Evolutionary conservation across 179 eudicot species (phyloP), one percentile per base, ranked within the genome.

Genomic region (Sideroxylon spinosum): DNA sequence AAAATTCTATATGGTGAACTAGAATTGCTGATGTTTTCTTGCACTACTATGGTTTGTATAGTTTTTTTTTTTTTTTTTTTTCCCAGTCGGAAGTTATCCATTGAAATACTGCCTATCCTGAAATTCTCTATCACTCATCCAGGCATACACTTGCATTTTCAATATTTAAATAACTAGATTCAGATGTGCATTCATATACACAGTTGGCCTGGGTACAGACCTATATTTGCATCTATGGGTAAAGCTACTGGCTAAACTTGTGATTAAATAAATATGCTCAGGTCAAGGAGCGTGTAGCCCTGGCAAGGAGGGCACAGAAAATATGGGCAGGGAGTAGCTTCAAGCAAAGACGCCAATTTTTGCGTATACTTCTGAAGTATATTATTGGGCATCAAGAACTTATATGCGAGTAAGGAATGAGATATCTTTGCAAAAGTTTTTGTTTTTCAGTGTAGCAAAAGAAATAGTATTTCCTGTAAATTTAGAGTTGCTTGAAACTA

Each of bases 351-450:
- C 89, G 99, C 32, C 94, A 90, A 81, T 95, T 95, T 84, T 81
- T 95, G 78, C 93, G 98, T 70, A 90, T 95, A 81, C 98, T 95
- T 78, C 87, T 95, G 72, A 95, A 95, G 83, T 95, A 92, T 65
- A 95, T 95, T 72, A 91, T 95, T 84, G 99, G 93, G 78, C 95
- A 95, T 81, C 99, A 95, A 81, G 92, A 90, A 57, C 96, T 95
- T 70, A 95, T 95, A 86, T 95, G 99, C 97, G 97, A 93, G 99
- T 95, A 83, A 82, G 97, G 56, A 79, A 29, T 73, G 25, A 50
- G 23, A 64, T 48, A 50, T 70, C 50, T 55, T 65, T 25, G 63
- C 55, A 57, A 76, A 25, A 16, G 19, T 23, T 23, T 9, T 13
- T 19, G 17, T 76, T 48, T 57, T 76, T 55, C 70, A 16, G 0